Conservation (phyloP, 768 basidiomycete species). For the Lactarius psammicola region DNA sequence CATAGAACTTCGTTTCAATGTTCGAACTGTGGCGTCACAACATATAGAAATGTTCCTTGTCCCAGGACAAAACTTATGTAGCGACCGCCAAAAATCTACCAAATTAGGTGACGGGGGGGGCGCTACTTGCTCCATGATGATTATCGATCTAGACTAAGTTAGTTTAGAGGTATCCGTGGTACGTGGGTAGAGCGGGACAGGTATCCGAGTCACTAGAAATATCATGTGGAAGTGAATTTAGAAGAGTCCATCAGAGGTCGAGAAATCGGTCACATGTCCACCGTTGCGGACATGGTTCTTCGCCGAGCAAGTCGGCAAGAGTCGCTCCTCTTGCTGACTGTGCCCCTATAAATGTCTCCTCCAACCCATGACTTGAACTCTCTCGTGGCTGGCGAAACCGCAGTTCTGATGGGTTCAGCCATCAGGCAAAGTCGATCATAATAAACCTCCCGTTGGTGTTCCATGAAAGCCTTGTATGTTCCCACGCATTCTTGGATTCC, state of each 20-base stretch:
- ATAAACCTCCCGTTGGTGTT: constrained; percentile 46
- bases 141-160: constrained; percentile 4
- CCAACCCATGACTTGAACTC: constrained; percentile 9
- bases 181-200: neutral
- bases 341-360: constrained; percentile 2
- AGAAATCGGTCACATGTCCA: constrained; percentile 16
- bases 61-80: neutral
- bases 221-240: neutral
- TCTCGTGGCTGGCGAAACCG: neutral
- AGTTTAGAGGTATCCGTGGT: neutral
- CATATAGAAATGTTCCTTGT: neutral
- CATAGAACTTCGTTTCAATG: neutral
- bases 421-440: constrained; percentile 41
- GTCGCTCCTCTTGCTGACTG: neutral
- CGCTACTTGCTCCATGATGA: neutral
- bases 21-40: neutral
- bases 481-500: constrained; percentile 52
- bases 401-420: constrained; percentile 12
- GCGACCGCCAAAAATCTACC: neutral
- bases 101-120: neutral
- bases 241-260: neutral
- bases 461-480: constrained; percentile 53
- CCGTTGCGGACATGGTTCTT: constrained; percentile 20
- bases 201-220: neutral
- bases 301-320: constrained; percentile 14